Evolutionary conservation across 2,329 filamentous ascomycete genomes (phyloP).

Genomic region (Fusarium xyrophilum): DNA sequence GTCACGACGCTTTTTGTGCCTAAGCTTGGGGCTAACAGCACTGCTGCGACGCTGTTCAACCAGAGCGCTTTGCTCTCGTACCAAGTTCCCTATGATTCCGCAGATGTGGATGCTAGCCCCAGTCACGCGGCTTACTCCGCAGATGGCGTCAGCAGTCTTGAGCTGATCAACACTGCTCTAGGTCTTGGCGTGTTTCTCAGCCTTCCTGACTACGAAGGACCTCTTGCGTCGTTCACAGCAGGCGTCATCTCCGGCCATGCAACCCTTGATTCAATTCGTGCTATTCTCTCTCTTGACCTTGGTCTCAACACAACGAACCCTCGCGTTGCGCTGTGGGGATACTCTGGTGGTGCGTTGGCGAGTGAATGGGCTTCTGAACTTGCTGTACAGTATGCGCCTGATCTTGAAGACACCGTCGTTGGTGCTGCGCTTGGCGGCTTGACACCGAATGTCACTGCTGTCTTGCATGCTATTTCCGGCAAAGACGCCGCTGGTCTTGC

Average conservation of each 20-base stretch:
- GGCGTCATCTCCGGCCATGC: conserved; percentile 54
- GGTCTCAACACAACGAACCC: conserved; percentile 39
- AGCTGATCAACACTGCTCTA: conserved; percentile 8
- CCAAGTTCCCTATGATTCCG: conserved; percentile 37
- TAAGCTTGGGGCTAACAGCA: conserved; percentile 23
- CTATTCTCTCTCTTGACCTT: conserved; percentile 46
- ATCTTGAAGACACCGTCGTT: conserved; percentile 51
- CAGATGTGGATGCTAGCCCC: conserved; percentile 33
- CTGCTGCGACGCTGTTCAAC: conserved; percentile 14
- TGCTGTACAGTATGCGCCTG: conserved; percentile 59
- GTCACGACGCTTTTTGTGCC: conserved; percentile 37
- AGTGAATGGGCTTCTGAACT: conserved; percentile 61
- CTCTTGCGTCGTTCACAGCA: conserved; percentile 52
- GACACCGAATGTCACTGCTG: conserved; percentile 49
- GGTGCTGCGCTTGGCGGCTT: conserved; percentile 59
- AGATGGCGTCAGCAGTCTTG: neutral
- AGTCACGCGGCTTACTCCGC: conserved; percentile 27
- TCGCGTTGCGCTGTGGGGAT: conserved; percentile 59
- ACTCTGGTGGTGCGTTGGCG: conserved; percentile 61
- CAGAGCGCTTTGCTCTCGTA: conserved; percentile 33
- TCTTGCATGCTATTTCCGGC: conserved; percentile 46
- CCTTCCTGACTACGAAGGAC: conserved; percentile 56
- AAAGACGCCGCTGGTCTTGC: conserved; percentile 29
- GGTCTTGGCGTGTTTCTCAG: conserved; percentile 44
- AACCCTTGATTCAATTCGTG: conserved; percentile 55